Conservation (phyloP, 345 rosid species). For the Rhizophora apiculata region DNA sequence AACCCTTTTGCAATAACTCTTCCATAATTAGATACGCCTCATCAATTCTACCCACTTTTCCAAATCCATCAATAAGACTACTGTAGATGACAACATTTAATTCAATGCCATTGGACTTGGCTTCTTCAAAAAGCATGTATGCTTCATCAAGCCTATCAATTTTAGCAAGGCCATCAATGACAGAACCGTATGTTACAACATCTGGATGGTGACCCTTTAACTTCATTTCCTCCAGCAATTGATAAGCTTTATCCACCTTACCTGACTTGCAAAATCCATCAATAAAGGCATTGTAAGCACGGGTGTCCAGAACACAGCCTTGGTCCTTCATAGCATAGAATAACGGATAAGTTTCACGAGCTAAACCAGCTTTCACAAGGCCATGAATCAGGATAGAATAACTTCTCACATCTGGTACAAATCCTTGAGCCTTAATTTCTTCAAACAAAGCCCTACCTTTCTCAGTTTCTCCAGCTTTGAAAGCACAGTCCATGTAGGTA, state of each 20-base stretch:
- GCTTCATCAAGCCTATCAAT: slow-evolving; percentile 98
- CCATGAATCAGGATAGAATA: slow-evolving; percentile 78
- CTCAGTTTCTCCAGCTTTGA: slow-evolving; percentile 80
- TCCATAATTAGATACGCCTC: slow-evolving; percentile 95
- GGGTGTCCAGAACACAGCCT: slow-evolving; percentile 79
- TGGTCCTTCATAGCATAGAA: slow-evolving; percentile 89
- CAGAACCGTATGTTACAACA: slow-evolving; percentile 89
- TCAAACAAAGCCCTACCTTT: slow-evolving; percentile 79
- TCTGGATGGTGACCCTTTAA: slow-evolving; percentile 70
- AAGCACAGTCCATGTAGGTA: slow-evolving; percentile 89
- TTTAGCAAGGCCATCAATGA: slow-evolving; percentile 81
- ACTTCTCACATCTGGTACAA: slow-evolving; percentile 72
- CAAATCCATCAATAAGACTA: slow-evolving; percentile 94
- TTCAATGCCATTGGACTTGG: slow-evolving; percentile 70
- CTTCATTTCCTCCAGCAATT: slow-evolving; percentile 96
- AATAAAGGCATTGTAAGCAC: slow-evolving; percentile 76
- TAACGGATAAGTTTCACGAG: slow-evolving; percentile 69
- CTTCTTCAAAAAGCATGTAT: slow-evolving; percentile 94
- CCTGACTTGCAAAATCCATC: slow-evolving; percentile 96
- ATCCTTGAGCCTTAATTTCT: slow-evolving; percentile 68
- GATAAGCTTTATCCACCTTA: slow-evolving; percentile 83
- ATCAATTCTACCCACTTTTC: slow-evolving; percentile 91
- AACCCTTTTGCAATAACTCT: slow-evolving; percentile 90
- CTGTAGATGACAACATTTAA: slow-evolving; percentile 72
- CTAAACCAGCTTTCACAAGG: slow-evolving; percentile 81